Percentiles rank a stretch among this genome's conserved stretches.
Conservation (phyloP, 345 rosid genomes). For the Draba incana region DNA sequence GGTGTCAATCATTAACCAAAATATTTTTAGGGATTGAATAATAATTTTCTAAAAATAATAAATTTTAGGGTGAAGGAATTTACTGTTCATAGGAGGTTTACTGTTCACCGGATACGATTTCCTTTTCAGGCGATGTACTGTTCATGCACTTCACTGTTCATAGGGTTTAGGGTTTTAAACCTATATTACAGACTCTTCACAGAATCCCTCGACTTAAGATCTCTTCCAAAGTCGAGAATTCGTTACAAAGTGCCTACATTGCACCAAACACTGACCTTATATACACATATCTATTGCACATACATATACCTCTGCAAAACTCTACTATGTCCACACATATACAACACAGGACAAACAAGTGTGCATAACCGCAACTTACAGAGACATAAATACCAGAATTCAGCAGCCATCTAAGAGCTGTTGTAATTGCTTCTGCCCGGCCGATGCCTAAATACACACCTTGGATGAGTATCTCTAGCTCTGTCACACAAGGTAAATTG, state of each 20-base stretch:
- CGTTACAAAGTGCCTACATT: not conserved
- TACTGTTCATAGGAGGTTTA: no score
- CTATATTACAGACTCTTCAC: slow-evolving; percentile 10
- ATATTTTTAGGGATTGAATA: no score
- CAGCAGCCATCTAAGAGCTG: slow-evolving; percentile 18
- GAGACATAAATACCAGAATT: slow-evolving; percentile 12
- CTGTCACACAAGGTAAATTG: slow-evolving; percentile 12
- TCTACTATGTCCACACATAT: not conserved
- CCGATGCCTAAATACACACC: slow-evolving; percentile 1
- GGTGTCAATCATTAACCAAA: no score
- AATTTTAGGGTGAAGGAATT: no score
- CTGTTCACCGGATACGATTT: no score
- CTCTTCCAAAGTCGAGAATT: not conserved
- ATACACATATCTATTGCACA: slow-evolving; percentile 10
- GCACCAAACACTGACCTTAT: not conserved
- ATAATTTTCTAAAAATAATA: no score
- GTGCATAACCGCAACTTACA: slow-evolving; percentile 5
- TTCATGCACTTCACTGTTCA: no score
- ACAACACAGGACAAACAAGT: slow-evolving; percentile 17
- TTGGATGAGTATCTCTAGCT: slow-evolving; percentile 5
- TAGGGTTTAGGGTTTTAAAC: no score
- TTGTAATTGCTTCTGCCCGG: slow-evolving; percentile 8
- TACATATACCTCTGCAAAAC: slow-evolving; percentile 23
- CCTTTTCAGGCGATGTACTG: no score
- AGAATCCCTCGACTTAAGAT: slow-evolving; percentile 4